Evolutionary conservation across 202 grass and related monocot species (phyloP), one percentile per base, ranked within the genome.

Genomic region (Schoenoplectus tabernaemontani): DNA sequence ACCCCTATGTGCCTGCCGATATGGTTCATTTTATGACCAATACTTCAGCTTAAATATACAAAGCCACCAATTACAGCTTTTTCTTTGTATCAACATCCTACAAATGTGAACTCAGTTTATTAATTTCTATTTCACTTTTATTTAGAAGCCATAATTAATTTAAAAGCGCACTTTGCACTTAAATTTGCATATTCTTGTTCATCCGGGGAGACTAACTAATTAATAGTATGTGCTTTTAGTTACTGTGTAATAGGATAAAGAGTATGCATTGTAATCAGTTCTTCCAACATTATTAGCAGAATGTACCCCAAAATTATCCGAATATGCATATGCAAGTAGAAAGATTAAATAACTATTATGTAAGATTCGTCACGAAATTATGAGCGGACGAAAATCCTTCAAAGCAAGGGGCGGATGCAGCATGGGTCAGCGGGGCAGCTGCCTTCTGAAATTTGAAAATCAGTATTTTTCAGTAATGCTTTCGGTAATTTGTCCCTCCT

Each of bases 251-350:
- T 17, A 72, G 42, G 5, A 72, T 72, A 50, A 32, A 16, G 2
- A 17, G 42, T 32, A 32, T 72, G 43, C 44, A 73, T 51, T 47
- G 46, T 54, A 75, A 22, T 20, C 15, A 54, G 46, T 36, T 30
- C 48, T 36, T 24, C 28, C 28, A 20, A 54, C 46, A 53, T 30
- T 36, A 56, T 75, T 75, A 75, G 26, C 70, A 75, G 44, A 75
- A 28, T 72, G 67, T 72, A 48, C 43, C 39, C 42, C 1, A 5
- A 16, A 72, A 30, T 48, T 26, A 8, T 56, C 44, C 13, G 16
- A 56, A 75, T 75, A 75, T 75, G 70, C 44, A 15, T 37, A 75
- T 36, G 24, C 47, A 75, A 75, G 28, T 75, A 54, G 70, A 73
- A 33, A 75, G 3, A 36, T 75, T 53, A 54, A 75, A 44, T 43